A percentile compares a stretch with the other conserved stretches of the same genome.
phyloP scores from a whole-genome alignment of 1,139 yeast genomes.

The Wickerhamiella infanticola region DNA sequence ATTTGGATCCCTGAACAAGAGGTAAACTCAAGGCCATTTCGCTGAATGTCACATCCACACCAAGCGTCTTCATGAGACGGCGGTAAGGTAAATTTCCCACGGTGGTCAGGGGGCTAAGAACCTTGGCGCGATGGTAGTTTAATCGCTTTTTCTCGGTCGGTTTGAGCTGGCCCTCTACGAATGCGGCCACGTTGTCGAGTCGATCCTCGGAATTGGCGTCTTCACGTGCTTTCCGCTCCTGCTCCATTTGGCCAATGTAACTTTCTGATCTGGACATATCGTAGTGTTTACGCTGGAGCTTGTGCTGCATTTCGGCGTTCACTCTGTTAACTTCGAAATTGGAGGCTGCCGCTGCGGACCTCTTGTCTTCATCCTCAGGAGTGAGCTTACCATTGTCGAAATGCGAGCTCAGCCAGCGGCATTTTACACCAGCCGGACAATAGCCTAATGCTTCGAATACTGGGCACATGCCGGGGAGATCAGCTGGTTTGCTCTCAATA shows the following conservation, averaged over 20 bases:
- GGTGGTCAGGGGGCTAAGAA: constrained; percentile 89
- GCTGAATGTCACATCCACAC: constrained; percentile 85
- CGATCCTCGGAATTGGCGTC: constrained; percentile 18
- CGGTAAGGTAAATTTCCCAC: constrained; percentile 95
- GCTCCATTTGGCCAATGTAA: constrained; percentile 42
- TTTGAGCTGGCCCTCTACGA: constrained; percentile 61
- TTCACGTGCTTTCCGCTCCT: constrained; percentile 27
- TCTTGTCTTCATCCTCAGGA: constrained; percentile 17
- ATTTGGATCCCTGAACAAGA: constrained; percentile 70
- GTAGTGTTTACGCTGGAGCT: constrained; percentile 49
- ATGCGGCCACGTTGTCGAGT: constrained; percentile 32
- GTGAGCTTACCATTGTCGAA: constrained; percentile 33
- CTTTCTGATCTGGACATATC: constrained; percentile 40
- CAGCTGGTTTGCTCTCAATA: constrained; percentile 49
- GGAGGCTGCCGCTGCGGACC: constrained; percentile 24
- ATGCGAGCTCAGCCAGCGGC: constrained; percentile 84
- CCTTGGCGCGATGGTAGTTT: constrained; percentile 56
- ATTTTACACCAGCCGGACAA: constrained; percentile 84
- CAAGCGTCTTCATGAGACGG: constrained; percentile 75
- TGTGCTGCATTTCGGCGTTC: constrained; percentile 34
- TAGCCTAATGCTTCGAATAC: constrained; percentile 68
- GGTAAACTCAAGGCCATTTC: constrained; percentile 93
- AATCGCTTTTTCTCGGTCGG: constrained; percentile 69
- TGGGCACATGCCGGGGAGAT: constrained; percentile 67
- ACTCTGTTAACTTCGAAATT: constrained; percentile 58